Conservation (phyloP, 352 stramenopile species). For the Elongisporangium anandrum region DNA sequence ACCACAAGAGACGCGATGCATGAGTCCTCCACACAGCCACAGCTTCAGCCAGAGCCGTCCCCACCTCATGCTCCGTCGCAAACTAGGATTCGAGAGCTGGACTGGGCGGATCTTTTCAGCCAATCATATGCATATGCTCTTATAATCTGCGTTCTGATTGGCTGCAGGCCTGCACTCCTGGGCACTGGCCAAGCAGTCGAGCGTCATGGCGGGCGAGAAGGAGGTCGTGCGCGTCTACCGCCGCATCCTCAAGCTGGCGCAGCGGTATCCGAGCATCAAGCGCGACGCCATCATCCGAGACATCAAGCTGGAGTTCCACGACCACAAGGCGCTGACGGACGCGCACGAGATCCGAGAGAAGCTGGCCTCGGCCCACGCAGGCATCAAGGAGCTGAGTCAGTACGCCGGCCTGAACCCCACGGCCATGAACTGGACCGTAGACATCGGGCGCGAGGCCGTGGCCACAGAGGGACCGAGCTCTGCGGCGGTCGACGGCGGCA, state of each 20-base stretch:
- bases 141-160: constrained; percentile 1
- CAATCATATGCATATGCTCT: constrained; percentile 1
- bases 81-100: neutral
- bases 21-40: neutral
- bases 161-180: neutral
- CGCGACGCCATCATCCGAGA: constrained; percentile 73
- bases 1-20: neutral
- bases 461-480: constrained; percentile 7
- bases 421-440: constrained; percentile 60
- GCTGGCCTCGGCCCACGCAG: constrained; percentile 53
- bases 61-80: neutral
- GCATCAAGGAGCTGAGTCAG: constrained; percentile 73
- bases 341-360: constrained; percentile 58
- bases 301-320: constrained; percentile 84
- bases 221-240: constrained; percentile 78
- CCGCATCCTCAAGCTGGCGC: constrained; percentile 77
- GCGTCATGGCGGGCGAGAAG: constrained; percentile 30
- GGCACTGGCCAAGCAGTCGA: constrained; percentile 12
- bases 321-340: constrained; percentile 64
- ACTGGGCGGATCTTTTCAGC: neutral
- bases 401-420: constrained; percentile 66
- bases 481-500: constrained; percentile 5
- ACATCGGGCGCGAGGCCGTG: constrained; percentile 56
- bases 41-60: neutral
- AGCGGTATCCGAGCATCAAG: constrained; percentile 84